These are phyloP conservation scores for Phytophthora sp. DNA, from an alignment of 352 stramenopile genomes.

Conservation along the genomic window DNA sequence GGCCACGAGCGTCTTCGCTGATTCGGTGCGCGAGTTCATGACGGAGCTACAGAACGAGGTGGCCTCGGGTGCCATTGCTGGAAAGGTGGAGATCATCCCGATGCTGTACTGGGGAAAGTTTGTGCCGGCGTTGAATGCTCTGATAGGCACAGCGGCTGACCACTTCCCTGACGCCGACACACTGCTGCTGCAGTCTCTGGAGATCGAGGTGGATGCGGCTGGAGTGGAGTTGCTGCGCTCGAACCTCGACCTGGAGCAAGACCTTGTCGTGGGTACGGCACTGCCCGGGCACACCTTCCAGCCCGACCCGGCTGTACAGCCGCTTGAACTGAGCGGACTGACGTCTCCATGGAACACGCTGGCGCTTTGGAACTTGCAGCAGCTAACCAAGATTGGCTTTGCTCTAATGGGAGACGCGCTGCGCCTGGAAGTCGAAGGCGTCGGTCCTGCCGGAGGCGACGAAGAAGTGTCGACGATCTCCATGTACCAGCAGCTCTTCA, in stretches of 20 bases:
- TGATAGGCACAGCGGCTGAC: constrained; percentile 70
- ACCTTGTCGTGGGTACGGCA: constrained; percentile 89
- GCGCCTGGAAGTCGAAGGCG: constrained; percentile 30
- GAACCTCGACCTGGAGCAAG: constrained; percentile 62
- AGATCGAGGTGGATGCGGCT: constrained; percentile 66
- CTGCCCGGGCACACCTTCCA: constrained; percentile 80
- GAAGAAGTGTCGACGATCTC: constrained; percentile 95
- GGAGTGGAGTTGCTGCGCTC: constrained; percentile 63
- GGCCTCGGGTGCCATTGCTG: neutral
- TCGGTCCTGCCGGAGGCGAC: constrained; percentile 65
- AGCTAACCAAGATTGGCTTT: constrained; percentile 91
- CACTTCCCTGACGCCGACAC: constrained; percentile 45
- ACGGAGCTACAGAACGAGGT: constrained; percentile 30
- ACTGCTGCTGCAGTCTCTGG: constrained; percentile 91
- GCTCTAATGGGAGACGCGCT: constrained; percentile 86
- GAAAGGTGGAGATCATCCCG: constrained; percentile 72
- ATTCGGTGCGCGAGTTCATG: constrained; percentile 45
- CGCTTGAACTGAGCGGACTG: constrained; percentile 72
- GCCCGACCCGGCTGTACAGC: constrained; percentile 31
- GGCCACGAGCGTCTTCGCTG: constrained; percentile 30
- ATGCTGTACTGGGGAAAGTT: constrained; percentile 95
- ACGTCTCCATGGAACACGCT: constrained; percentile 96
- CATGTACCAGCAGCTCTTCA: constrained; percentile 87
- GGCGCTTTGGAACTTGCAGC: constrained; percentile 92
- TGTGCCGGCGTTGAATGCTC: constrained; percentile 92